Conservation (phyloP, 306 rosid genomes). For the Cucumis hystrix region DNA sequence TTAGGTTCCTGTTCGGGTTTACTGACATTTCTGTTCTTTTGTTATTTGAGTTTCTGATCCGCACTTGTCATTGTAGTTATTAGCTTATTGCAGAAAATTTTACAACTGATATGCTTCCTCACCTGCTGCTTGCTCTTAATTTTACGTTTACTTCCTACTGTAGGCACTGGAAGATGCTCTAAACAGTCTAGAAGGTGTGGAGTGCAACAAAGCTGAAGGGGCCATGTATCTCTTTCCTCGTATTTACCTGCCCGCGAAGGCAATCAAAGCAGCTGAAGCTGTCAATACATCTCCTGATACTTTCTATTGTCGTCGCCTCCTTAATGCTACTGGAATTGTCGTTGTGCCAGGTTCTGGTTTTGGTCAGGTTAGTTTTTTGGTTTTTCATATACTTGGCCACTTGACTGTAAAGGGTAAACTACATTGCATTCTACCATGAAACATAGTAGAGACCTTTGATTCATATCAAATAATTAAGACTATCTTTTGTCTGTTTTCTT, state of each 20-base stretch:
- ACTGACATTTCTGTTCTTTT: not conserved
- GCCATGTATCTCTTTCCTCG: slow-evolving; percentile 84
- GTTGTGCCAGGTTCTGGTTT: slow-evolving; percentile 92
- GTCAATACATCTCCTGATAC: slow-evolving; percentile 54
- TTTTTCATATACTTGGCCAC: not conserved
- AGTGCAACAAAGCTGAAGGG: slow-evolving; percentile 88
- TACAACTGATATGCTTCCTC: not conserved
- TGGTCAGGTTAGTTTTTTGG: slow-evolving; percentile 52
- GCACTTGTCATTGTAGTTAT: not conserved
- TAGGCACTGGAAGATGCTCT: slow-evolving; percentile 67
- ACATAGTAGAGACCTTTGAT: not conserved
- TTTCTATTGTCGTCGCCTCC: slow-evolving; percentile 58
- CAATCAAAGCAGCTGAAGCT: slow-evolving; percentile 68
- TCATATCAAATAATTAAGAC: slow-evolving; percentile 5
- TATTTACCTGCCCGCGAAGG: slow-evolving; percentile 50
- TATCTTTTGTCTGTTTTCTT: slow-evolving; percentile 4
- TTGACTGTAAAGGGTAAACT: too few species aligned
- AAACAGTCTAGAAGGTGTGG: slow-evolving; percentile 66
- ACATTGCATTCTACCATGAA: not conserved
- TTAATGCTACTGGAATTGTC: slow-evolving; percentile 74
- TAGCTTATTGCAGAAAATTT: not conserved
- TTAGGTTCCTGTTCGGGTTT: not conserved
- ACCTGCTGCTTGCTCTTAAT: not conserved
- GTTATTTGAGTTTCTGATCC: not conserved
- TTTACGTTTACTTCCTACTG: not conserved